Evolutionary conservation across 768 basidiomycete genomes (phyloP), one percentile per base, ranked within the genome.

Genomic region (Rubroboletus pulcherrimus): DNA sequence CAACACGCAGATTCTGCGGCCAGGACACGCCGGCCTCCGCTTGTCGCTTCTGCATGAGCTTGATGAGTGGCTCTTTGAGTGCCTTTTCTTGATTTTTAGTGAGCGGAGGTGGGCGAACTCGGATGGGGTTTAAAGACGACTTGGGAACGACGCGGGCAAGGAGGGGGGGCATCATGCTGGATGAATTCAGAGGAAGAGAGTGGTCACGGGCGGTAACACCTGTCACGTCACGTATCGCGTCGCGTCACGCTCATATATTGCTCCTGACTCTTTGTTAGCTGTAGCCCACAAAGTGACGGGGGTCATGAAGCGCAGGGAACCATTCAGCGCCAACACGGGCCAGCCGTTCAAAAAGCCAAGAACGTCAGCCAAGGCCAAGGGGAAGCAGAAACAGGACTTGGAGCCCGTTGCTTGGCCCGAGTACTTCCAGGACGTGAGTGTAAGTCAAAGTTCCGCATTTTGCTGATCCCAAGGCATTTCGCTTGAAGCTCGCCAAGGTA

Each of bases 401-500:
- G 30, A 46, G 2, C 17, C 54, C 30, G 44, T 57, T 17, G 51
- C 60, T 39, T 89, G 87, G 85, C 86, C 87, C 5, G 78, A 81
- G 29, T 80, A 89, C 64, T 89, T 90, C 56, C 73, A 80, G 51
- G 74, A 74, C 45, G 82, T 79, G 50, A 57, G 68, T 64, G 11
- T n/a, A 17, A 34, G 11, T 30, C 2, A 7, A 26, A 33, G 4
- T 35, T 9, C 15, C 33, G 7, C 21, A 17, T 39, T 26, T 43
- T 37, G 8, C 41, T 55, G 17, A 59, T 45, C 37, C 35, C 49
- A 29, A 57, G 31, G 35, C 15, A 30, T 42, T 42, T 26, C 55
- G 7, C 39, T 62, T 11, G 30, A 61, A 84, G 85, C 73, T 85
- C 35, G 83, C 79, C 70, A 89, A 86, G 78, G 86, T 86, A 62